Evolutionary conservation across 2,329 filamentous ascomycete genomes (phyloP), one percentile per base, ranked within the genome.

Genomic region (Xylariaceae sp.): DNA sequence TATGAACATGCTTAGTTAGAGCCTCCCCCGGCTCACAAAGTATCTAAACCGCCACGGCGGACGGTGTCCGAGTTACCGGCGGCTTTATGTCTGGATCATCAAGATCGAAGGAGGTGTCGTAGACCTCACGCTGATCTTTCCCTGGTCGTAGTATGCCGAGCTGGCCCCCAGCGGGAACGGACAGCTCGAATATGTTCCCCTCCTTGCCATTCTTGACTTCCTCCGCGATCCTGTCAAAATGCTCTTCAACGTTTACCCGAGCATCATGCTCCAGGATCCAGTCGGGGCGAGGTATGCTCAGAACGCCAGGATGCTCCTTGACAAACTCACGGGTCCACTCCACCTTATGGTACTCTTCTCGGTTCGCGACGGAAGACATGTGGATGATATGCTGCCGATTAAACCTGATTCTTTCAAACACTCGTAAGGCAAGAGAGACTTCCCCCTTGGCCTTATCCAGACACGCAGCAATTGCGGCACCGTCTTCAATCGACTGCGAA

Each of bases 271-370:
- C 64, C 42, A 74, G 65, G 14, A 76, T 65, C 73, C 73, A 75
- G 50, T 73, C 72, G 42, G 74, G 71, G 23, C 71, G 66, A 23
- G 69, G 68, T 42, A 74, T 29, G 7, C 4, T 41, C 18, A 51
- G 20, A 1, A 68, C 68, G 44, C 71, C 66, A 53, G 72, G 62
- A 29, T 68, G 67, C 44, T 71, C 67, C 40, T 65, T 67, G 44
- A 63, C 66, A 5, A 23, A 7, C 6, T 45, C 43, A 12, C 18
- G 2, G 5, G 19, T 23, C 70, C 69, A 76, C 54, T 72, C 71
- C 29, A 71, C 72, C 51, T 73, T 74, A 59, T 77, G 75, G 73
- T 73, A 76, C 61, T 67, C 69, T 50, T 73, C 70, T 20, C 71
- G 65, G 1, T 71, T 68, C 12, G 62, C 65, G 40, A 71, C 23